Evolutionary conservation across 2,329 filamentous ascomycete species (phyloP), one percentile per base, ranked within the genome.

Genomic region (Plectosphaerella sp.): DNA sequence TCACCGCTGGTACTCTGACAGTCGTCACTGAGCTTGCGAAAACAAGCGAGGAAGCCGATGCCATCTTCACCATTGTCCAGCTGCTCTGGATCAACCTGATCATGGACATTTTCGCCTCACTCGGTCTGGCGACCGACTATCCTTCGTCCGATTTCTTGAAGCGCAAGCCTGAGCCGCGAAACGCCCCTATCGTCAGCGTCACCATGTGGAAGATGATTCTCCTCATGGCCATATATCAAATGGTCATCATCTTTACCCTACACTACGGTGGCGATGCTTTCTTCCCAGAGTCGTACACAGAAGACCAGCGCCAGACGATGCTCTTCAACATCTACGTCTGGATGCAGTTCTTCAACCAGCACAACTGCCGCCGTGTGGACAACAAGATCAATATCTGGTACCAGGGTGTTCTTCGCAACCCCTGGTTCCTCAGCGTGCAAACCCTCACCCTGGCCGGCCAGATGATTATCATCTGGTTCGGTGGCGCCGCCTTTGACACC

Each of bases 321-420:
- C 84, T 93, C 9, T 92, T 93, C 76, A 94, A 93, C 69, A 88
- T 87, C 0, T 93, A 92, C 59, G 87, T 92, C 45, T 92, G 88
- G 87, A 91, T 93, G 88, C 89, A 93, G 60, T 89, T 94, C 58
- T 93, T 93, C 77, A 93, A 94, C 61, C 83, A 90, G 60, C 82
- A 89, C 71, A 92, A 89, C 73, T 91, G 89, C 68, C 86, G 89
- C 37, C 83, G 89, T 12, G 82, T 93, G 9, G 89, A 93, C 66
- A 93, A 94, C 67, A 84, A 84, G 54, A 84, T 92, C 68, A 92
- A 94, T 63, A 86, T 94, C 51, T 72, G 69, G 61, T 91, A 92
- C 56, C 88, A 93, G 64, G 87, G 87, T 24, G 80, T 93, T 45
- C 72, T 80, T 16, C 78, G 78, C 51, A 95, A 94, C 63, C 85